These are phyloP conservation scores for Aspergillus kassunensis DNA, from an alignment of 495 filamentous ascomycete genomes.

Conservation along the genomic window DNA sequence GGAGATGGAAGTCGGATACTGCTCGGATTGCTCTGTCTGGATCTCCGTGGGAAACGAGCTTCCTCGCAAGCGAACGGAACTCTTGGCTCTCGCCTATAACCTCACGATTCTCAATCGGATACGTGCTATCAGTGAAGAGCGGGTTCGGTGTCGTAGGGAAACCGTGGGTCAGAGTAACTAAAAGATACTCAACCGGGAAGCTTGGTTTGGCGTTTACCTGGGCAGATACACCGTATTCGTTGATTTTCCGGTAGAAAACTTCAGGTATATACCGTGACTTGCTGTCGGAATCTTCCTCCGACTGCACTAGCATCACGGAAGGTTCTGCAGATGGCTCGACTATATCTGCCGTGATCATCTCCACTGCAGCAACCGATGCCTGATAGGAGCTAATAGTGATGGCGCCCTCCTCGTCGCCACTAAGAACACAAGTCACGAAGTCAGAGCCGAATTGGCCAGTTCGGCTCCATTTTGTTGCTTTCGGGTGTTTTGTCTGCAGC, in stretches of 20 bases:
- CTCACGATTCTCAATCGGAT: conserved; percentile 89
- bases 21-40: conserved; percentile 58
- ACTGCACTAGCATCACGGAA: conserved; percentile 87
- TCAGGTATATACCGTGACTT: conserved; percentile 90
- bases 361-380: conserved; percentile 87
- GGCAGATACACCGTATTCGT: conserved; percentile 93
- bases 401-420: conserved; percentile 82
- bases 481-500: conserved; percentile 81
- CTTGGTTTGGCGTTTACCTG: conserved; percentile 95
- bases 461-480: conserved; percentile 95
- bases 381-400: conserved; percentile 92
- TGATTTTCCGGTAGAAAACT: conserved; percentile 92
- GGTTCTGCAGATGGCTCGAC: conserved; percentile 94
- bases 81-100: conserved; percentile 80
- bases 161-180: conserved; percentile 93
- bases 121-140: conserved; percentile 63
- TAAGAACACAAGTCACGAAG: conserved; percentile 93
- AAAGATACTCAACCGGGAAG: conserved; percentile 94
- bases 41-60: conserved; percentile 57
- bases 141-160: conserved; percentile 80
- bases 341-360: conserved; percentile 95
- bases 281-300: conserved; percentile 73
- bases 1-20: conserved; percentile 88
- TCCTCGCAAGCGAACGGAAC: conserved; percentile 55
- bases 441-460: conserved; percentile 92